Percentiles rank a stretch among this genome's conserved stretches.
Evolutionary conservation across 352 stramenopile genomes (phyloP).

Genomic region (Globisporangium lucens): DNA sequence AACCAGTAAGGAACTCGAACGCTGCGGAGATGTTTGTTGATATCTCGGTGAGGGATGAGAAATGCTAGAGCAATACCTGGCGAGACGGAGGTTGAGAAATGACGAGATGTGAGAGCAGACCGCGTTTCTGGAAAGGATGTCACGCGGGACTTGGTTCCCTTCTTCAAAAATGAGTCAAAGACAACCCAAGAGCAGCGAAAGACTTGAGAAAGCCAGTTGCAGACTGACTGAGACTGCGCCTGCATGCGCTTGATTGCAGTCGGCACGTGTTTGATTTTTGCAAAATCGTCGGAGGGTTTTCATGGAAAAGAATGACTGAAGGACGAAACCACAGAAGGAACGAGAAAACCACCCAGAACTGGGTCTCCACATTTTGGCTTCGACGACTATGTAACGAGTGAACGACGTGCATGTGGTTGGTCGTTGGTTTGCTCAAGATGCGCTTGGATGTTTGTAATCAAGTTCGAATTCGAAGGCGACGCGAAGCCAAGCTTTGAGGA

Average conservation of each 20-base stretch:
- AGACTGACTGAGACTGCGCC: neutral
- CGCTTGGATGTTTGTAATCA: neutral
- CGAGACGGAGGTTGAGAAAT: constrained; percentile 2
- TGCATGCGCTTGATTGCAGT: neutral
- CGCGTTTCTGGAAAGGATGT: no score
- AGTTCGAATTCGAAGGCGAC: neutral
- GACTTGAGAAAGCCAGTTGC: constrained; percentile 1
- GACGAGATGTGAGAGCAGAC: neutral
- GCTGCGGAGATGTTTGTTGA: no score
- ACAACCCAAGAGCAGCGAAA: neutral
- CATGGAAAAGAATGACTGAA: constrained; percentile 7
- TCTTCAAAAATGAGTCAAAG: neutral
- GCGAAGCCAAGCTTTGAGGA: neutral
- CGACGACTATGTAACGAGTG: no score
- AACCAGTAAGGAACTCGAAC: no score
- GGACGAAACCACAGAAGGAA: neutral
- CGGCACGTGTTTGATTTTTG: neutral
- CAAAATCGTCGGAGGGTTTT: neutral
- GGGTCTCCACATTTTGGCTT: no score
- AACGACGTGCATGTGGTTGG: neutral
- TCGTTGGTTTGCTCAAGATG: neutral
- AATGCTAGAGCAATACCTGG: neutral
- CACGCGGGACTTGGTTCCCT: neutral
- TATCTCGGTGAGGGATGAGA: neutral
- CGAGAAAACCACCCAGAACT: neutral